A percentile compares a stretch with the other conserved stretches of the same genome.
Conservation (phyloP, 306 rosid species). For the Canavalia ensiformis region DNA sequence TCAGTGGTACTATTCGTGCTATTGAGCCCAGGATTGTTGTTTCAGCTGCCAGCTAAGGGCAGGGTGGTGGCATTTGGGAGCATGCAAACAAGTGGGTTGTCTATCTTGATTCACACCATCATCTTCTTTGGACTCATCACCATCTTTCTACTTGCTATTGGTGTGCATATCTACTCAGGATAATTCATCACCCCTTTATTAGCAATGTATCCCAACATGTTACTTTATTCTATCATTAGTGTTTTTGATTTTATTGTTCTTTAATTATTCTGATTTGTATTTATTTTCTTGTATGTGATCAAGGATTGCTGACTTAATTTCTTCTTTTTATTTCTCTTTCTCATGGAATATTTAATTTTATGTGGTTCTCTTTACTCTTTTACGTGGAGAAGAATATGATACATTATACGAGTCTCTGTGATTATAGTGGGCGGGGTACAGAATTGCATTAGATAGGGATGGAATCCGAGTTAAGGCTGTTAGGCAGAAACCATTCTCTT, state of each 20-base stretch:
- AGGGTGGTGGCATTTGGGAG: constrained; percentile 69
- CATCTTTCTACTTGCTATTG: constrained; percentile 65
- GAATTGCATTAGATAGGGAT: background rate
- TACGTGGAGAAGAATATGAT: background rate
- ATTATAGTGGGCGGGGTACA: too few relatives aligned
- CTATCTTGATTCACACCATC: constrained; percentile 73
- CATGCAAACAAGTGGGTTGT: constrained; percentile 71
- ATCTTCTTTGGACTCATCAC: constrained; percentile 71
- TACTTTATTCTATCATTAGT: background rate
- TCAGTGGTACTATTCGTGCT: constrained; percentile 82
- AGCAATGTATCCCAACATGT: background rate
- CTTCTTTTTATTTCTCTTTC: constrained; percentile 6
- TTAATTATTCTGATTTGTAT: background rate
- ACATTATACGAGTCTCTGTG: too few relatives aligned
- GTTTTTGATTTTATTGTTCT: background rate
- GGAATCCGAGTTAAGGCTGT: too few relatives aligned
- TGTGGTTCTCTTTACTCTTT: background rate
- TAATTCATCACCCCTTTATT: background rate
- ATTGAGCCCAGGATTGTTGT: constrained; percentile 72
- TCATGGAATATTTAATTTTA: background rate
- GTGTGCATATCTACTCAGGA: constrained; percentile 71
- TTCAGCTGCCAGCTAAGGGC: constrained; percentile 68
- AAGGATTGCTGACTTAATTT: background rate
- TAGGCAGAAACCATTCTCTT: too few relatives aligned
- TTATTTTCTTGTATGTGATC: constrained; percentile 24